Evolutionary conservation across 768 basidiomycete species (phyloP).

Genomic region (Roridomyces roridus): DNA sequence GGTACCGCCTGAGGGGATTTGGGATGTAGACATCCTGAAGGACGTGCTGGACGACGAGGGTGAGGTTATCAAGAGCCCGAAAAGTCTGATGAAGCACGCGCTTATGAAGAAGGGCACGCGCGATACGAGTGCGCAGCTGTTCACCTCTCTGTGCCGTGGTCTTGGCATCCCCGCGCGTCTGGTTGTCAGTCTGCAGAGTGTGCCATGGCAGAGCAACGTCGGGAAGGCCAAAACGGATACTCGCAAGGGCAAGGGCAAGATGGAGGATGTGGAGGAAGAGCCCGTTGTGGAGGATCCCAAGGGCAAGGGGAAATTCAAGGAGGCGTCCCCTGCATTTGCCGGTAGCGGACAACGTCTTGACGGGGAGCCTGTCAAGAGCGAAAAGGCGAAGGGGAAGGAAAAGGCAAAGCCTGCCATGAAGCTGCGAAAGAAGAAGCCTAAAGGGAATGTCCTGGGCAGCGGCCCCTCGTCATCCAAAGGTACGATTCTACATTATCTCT

Average conservation of each 20-base stretch:
- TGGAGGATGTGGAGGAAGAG: conserved; percentile 44
- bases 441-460: conserved; percentile 50
- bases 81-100: conserved; percentile 94
- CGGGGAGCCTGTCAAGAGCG: conserved; percentile 43
- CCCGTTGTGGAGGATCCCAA: conserved; percentile 34
- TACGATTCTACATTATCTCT: neutral
- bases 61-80: conserved; percentile 75
- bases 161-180: conserved; percentile 87
- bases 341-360: conserved; percentile 51
- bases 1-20: conserved; percentile 27
- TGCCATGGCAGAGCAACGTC: conserved; percentile 83
- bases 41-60: conserved; percentile 50
- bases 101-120: conserved; percentile 80
- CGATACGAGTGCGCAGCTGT: conserved; percentile 89
- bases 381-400: conserved; percentile 64
- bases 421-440: conserved; percentile 61
- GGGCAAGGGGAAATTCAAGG: conserved; percentile 30
- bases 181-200: conserved; percentile 88
- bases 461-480: conserved; percentile 5
- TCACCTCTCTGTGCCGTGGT: conserved; percentile 87
- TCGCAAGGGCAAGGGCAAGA: conserved; percentile 39
- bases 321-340: conserved; percentile 30
- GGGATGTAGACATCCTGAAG: conserved; percentile 52
- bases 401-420: conserved; percentile 61
- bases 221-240: conserved; percentile 59